Conservation (phyloP, 805 yeast species). For the Candida maltosa region DNA sequence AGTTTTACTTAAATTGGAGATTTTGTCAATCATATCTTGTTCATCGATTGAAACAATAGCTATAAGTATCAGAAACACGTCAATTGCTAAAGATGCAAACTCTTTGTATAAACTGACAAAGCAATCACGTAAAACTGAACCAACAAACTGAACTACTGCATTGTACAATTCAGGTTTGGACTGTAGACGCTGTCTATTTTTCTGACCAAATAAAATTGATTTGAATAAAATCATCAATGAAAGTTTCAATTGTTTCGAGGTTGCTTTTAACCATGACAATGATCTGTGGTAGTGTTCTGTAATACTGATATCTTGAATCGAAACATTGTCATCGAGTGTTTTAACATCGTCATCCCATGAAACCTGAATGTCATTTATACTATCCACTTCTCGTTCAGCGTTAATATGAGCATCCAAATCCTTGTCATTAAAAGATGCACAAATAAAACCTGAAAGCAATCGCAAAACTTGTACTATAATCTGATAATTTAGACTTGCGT, state of each 20-base stretch:
- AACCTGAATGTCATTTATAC: conserved; percentile 6
- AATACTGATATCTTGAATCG: conserved; percentile 3
- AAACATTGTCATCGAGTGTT: not conserved
- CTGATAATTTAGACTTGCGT: conserved; percentile 20
- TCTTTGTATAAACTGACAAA: conserved; percentile 31
- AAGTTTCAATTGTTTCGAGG: conserved; percentile 34
- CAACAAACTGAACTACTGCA: conserved; percentile 20
- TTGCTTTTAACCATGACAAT: conserved; percentile 34
- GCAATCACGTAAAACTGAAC: conserved; percentile 19
- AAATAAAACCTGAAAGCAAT: conserved; percentile 17
- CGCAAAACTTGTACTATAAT: conserved; percentile 18
- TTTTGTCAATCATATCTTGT: conserved; percentile 1
- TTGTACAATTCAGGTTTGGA: conserved; percentile 20
- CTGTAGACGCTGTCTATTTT: conserved; percentile 17
- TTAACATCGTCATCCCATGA: conserved; percentile 7
- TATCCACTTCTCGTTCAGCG: conserved; percentile 1
- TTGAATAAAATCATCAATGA: conserved; percentile 31
- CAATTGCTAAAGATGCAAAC: conserved; percentile 26
- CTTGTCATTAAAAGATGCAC: conserved; percentile 29
- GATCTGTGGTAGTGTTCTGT: conserved; percentile 10
- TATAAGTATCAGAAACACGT: conserved; percentile 22
- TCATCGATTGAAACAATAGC: conserved; percentile 7
- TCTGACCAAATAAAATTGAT: conserved; percentile 19
- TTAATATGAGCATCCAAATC: conserved; percentile 9
- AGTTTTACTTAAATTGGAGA: conserved; percentile 1